A percentile compares a stretch with the other conserved stretches of the same genome.
Conservation (phyloP, 1,284 basidiomycete species). For the Cutaneotrichosporon mucoides region DNA sequence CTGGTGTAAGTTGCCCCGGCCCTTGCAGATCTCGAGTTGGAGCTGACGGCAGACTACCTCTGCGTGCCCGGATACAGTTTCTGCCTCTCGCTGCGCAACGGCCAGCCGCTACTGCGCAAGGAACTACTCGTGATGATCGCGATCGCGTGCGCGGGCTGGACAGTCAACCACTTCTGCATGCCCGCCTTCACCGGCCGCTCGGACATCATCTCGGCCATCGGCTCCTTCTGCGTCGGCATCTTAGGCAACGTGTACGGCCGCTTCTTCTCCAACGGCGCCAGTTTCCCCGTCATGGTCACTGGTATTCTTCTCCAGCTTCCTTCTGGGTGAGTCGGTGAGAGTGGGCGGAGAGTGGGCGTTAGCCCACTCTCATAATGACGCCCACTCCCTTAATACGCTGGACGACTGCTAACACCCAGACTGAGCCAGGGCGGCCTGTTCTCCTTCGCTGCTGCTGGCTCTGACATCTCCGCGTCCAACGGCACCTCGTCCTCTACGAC, state of each 20-base stretch:
- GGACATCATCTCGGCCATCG: constrained; percentile 69
- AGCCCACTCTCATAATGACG: too few species aligned
- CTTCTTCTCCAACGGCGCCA: constrained; percentile 27
- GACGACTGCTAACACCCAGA: constrained; percentile 47
- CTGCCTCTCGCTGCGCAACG: constrained; percentile 69
- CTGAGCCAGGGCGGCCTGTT: constrained; percentile 60
- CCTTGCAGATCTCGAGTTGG: neutral
- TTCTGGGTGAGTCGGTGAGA: constrained; percentile 55
- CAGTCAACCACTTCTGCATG: constrained; percentile 67
- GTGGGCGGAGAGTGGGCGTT: too few species aligned
- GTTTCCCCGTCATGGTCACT: constrained; percentile 53
- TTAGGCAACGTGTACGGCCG: constrained; percentile 78
- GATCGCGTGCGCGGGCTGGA: constrained; percentile 72
- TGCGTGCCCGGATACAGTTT: constrained; percentile 74
- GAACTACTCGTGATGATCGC: constrained; percentile 65
- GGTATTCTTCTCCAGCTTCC: constrained; percentile 85
- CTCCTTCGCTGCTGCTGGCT: constrained; percentile 44
- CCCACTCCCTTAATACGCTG: too few species aligned
- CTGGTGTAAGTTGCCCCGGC: constrained; percentile 48
- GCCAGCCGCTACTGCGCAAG: constrained; percentile 65
- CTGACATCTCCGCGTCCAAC: neutral
- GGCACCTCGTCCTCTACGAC: constrained; percentile 10
- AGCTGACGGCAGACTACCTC: constrained; percentile 59
- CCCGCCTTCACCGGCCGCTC: constrained; percentile 64
- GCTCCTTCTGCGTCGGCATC: constrained; percentile 76